Conservation (phyloP, 805 yeast genomes). For the Candida vartiovaarae region DNA sequence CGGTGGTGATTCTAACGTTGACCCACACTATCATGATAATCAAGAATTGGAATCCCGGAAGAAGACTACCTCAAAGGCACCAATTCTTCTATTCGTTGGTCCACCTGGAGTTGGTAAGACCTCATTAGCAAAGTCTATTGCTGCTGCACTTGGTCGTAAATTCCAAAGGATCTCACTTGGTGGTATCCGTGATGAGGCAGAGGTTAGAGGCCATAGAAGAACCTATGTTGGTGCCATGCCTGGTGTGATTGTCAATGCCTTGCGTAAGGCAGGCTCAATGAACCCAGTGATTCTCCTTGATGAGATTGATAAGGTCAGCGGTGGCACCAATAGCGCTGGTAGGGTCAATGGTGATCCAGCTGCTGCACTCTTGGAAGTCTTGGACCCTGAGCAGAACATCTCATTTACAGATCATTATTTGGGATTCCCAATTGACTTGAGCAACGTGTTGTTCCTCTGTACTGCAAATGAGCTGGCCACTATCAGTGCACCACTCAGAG, state of each 20-base stretch:
- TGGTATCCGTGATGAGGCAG: constrained; percentile 85
- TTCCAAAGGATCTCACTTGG: constrained; percentile 81
- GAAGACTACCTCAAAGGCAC: constrained; percentile 38
- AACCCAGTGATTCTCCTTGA: constrained; percentile 80
- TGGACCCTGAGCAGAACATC: constrained; percentile 84
- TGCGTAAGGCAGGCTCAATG: constrained; percentile 69
- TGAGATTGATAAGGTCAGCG: constrained; percentile 76
- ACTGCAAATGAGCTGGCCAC: constrained; percentile 75
- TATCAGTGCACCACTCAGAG: constrained; percentile 70
- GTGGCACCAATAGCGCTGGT: constrained; percentile 36
- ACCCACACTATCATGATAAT: constrained; percentile 3
- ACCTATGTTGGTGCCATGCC: constrained; percentile 93
- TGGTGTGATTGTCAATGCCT: constrained; percentile 69
- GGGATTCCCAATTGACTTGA: constrained; percentile 79
- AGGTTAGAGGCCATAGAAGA: constrained; percentile 83
- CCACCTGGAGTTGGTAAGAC: constrained; percentile 96
- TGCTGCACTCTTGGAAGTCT: constrained; percentile 80
- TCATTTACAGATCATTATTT: constrained; percentile 76
- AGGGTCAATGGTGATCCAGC: constrained; percentile 78
- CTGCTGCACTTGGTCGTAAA: constrained; percentile 61
- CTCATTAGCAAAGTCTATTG: constrained; percentile 76
- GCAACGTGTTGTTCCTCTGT: constrained; percentile 75
- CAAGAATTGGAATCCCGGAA: constrained; percentile 3
- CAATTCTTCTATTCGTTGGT: constrained; percentile 76
- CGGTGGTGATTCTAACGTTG: constrained; percentile 6